Evolutionary conservation across 2,329 filamentous ascomycete species (phyloP), one percentile per base, ranked within the genome.

Genomic region (Phaeosphaeria sp.): DNA sequence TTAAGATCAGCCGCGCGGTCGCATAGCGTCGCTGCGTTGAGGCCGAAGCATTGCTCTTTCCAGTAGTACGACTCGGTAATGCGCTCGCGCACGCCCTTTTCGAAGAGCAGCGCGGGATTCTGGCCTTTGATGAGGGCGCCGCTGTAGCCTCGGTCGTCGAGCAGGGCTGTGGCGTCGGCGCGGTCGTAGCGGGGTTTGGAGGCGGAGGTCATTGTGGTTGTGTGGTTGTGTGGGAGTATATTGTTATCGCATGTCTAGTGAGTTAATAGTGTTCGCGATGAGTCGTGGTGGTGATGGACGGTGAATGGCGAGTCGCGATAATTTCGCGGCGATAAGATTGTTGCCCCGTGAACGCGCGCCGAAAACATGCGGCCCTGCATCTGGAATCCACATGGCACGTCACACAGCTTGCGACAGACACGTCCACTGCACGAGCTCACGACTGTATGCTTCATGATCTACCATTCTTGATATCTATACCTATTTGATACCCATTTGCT

Each of bases 41-140:
- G 84, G 43, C 91, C 95, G 79, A 98, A 99, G 77, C 95, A 97
- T 81, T 97, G 93, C 80, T 98, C 95, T 79, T 97, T 97, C 91
- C 93, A 99, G 82, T 97, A 99, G 80, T 97, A 96, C 52, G 89
- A 92, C 74, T 97, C 93, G 67, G 93, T 88, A 78, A 99, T 97
- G 74, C 95, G 93, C 79, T 99, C 95, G 74, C 91, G 91, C 65
- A 97, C 92, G 42, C 93, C 91, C 77, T 96, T 97, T 78, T 98
- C 94, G 85, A 98, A 91, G 59, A 98, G 91, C 4, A 91, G 93
- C n/a, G 93, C 91, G 0, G 94, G 94, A 80, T 97, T 97, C 72
- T 96, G 90, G 59, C 93, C 93, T 75, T 94, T 93, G 62, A 95
- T 89, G 21, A 96, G 86, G 36, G 88, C 79, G 46, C 89, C 91